Base-by-base conservation (phyloP, 1,284 basidiomycete genomes). In the Polyporus tsugae region DNA sequence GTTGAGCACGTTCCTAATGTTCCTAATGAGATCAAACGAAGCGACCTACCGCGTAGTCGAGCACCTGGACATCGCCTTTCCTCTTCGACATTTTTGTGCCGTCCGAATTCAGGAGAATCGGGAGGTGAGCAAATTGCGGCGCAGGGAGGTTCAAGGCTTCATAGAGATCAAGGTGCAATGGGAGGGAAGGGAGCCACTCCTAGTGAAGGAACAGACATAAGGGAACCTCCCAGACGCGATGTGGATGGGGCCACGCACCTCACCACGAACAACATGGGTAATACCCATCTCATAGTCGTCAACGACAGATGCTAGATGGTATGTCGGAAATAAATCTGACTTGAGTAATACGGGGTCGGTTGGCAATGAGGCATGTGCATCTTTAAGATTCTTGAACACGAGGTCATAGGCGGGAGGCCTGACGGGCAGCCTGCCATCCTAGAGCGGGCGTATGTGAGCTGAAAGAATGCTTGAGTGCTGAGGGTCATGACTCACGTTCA, bases 111-210 rank as follows among this genome's bases (percentile, higher is more conserved):
- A 98, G 85, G 0, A 99, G 83, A 41, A 99, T 85, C 0, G 97
- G 97, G 3, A 99, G 83, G 78, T 99, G 98, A 0, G 91, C 97
- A 73, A 97, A 99, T 68, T 88, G 79, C 0, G 98, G 98, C 0
- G 93, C 87, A 4, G 81, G 74, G 59, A 95, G 83, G 0, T 86
- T 88, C 7, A 99, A 86, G 3, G 91, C 91, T 4, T 91, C 84
- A 77, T 99, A 99, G 17, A 99, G 82, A 74, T 95, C 92, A 15
- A 98, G 86, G 79, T 99, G 97, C 49, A 98, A 88, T 0, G 96
- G 94, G n/a, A 97, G 86, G 0, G 96, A 98, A 0, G 96, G 93
- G 1, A 99, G 85, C 98, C 98, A 99, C 87, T 99, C 97, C 92
- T 96, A 25, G n/a, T 6, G n/a, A 64, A 29, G 53, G 5, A 52